Base-by-base conservation (phyloP, 2,329 filamentous ascomycete genomes). In the Colletotrichum sp. region DNA sequence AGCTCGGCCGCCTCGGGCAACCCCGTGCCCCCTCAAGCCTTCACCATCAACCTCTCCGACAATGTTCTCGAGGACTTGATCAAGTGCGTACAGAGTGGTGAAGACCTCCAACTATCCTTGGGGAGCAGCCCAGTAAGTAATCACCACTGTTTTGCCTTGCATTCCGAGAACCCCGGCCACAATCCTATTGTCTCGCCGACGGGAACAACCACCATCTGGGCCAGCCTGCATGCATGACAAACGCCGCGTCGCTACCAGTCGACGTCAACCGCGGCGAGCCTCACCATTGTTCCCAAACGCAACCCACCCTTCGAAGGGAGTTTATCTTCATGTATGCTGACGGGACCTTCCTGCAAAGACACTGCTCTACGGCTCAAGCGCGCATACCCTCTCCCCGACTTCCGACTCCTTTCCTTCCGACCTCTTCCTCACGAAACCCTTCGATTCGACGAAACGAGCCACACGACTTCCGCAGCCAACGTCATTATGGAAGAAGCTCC, bases 11-110 rank as follows among this genome's bases (percentile, higher is more conserved):
- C 79, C 80, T 85, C 86, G 68, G 74, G 70, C 16, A 83, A 85
- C 73, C 63, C 72, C 34, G 84, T 90, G 49, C 89, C 89, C 10
- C 85, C 86, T 34, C 90, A 92, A 80, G 90, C 89, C 36, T 91
- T 93, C 81, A 88, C 90, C 78, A 84, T 93, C 72, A 88, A 86
- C n/a, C 84, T 93, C 77, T 88, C 86, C 79, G 89, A 92, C 81
- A 86, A 86, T 81, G 86, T 92, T 68, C 89, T 93, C 79, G 90
- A 92, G 81, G 88, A 91, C 77, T 90, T 93, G 89, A 92, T 93
- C 79, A 87, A 87, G 82, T 91, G 89, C 80, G 88, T 90, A 52
- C 89, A 89, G 80, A 87, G 88, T 85, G 91, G 90, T 67, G 87
- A 90, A 71, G 85, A 88, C 62, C 87, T 93, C 69, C 87, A 91